A percentile compares a stretch with the other conserved stretches of the same genome.
Evolutionary conservation across 2,329 filamentous ascomycete species (phyloP).

Genomic region (Bimuria novae-zelandiae): DNA sequence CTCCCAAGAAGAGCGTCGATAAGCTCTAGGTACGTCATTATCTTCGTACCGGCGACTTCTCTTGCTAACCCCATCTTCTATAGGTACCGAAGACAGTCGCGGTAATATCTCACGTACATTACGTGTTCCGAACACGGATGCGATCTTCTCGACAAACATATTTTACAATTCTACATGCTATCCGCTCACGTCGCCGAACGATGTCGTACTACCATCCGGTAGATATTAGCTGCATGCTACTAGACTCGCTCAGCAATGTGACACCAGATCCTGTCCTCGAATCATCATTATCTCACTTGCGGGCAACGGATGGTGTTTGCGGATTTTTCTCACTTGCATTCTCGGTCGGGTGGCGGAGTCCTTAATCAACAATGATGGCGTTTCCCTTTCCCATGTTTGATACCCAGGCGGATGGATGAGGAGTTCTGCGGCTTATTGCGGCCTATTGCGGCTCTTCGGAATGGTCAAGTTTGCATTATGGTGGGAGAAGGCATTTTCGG

Average conservation of each 20-base stretch:
- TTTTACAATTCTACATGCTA: background rate
- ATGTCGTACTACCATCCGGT: background rate
- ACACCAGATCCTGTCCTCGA: background rate
- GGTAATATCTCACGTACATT: background rate
- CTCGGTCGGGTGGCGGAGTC: background rate
- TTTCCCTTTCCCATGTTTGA: background rate
- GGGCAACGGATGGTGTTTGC: background rate
- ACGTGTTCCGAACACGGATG: background rate
- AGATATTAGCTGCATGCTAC: background rate
- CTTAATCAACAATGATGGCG: background rate
- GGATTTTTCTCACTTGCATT: background rate
- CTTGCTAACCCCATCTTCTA: background rate
- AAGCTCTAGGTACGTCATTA: background rate
- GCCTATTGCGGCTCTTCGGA: background rate
- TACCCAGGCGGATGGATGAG: background rate
- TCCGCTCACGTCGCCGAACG: background rate
- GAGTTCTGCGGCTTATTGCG: background rate
- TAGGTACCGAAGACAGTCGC: background rate
- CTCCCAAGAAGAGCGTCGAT: background rate
- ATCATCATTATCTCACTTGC: background rate
- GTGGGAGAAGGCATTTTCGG: background rate
- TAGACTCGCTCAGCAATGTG: constrained; percentile 4
- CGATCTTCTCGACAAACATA: constrained; percentile 2
- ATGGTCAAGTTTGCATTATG: background rate
- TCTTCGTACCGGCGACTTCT: too few relatives aligned